These are phyloP conservation scores for Nakazawaea sp. DNA, from an alignment of 805 yeast genomes.

Conservation along the genomic window DNA sequence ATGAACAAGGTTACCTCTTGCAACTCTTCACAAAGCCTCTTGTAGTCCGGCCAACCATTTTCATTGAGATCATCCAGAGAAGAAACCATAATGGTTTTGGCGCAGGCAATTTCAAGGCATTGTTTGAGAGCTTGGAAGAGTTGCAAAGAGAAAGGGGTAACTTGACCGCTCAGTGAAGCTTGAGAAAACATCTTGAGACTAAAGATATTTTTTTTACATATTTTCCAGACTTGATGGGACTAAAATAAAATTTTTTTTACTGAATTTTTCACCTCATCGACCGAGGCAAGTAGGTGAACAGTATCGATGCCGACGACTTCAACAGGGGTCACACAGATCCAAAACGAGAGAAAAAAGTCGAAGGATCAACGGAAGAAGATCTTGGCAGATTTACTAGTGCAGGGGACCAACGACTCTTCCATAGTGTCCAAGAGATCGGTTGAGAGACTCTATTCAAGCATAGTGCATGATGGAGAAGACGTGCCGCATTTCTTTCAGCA, in stretches of 20 bases:
- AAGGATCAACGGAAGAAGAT: conserved; percentile 40
- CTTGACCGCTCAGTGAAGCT: conserved; percentile 21
- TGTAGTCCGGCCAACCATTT: conserved; percentile 74
- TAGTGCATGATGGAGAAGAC: conserved; percentile 17
- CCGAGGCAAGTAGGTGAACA: too few relatives aligned
- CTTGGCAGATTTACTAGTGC: conserved; percentile 63
- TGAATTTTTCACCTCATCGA: too few relatives aligned
- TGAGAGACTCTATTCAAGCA: conserved; percentile 46
- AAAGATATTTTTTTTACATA: too few relatives aligned
- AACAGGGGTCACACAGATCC: too few relatives aligned
- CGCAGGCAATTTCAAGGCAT: conserved; percentile 79
- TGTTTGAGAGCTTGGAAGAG: conserved; percentile 75
- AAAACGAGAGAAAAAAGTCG: conserved; percentile 19
- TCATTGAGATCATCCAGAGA: conserved; percentile 77
- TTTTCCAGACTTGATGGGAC: too few relatives aligned
- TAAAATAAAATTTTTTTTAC: not conserved
- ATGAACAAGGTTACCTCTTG: conserved; percentile 66
- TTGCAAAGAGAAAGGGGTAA: conserved; percentile 73
- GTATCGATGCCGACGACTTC: too few relatives aligned
- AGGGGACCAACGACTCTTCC: conserved; percentile 79
- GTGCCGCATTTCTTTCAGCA: conserved; percentile 48
- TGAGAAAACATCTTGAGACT: too few relatives aligned
- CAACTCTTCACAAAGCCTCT: conserved; percentile 78
- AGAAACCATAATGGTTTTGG: conserved; percentile 81
- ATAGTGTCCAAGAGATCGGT: conserved; percentile 80